Conservation (phyloP, 148 eudicot genomes). For the Camellia japonica region DNA sequence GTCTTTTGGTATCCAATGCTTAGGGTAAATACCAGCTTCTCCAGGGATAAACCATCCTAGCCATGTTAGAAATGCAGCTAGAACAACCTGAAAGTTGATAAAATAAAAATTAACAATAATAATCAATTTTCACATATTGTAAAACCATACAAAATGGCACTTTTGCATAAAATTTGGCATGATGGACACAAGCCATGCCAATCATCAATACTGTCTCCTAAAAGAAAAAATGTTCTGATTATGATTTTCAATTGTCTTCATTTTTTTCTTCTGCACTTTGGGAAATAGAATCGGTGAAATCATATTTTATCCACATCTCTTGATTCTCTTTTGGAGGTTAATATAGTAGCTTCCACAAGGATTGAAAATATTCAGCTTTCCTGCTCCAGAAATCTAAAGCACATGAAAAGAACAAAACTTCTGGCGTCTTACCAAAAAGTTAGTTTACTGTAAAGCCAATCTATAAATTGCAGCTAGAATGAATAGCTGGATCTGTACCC, state of each 20-base stretch:
- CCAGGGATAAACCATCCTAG: slow-evolving; percentile 82
- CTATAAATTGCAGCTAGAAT: not conserved
- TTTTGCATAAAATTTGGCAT: not conserved
- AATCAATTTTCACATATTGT: not conserved
- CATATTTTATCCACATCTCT: not conserved
- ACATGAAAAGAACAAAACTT: not conserved
- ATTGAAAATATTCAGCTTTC: not conserved
- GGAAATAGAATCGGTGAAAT: not conserved
- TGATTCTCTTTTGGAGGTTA: not conserved
- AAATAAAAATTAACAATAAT: not conserved
- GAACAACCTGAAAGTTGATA: slow-evolving; percentile 58
- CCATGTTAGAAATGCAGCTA: slow-evolving; percentile 78
- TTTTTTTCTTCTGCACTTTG: not conserved
- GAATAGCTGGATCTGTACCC: not conserved
- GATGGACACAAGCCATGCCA: not conserved
- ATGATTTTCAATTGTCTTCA: slow-evolving; percentile 2
- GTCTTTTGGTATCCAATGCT: slow-evolving; percentile 70
- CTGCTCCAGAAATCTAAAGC: not conserved
- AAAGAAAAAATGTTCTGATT: not conserved
- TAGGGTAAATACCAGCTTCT: slow-evolving; percentile 68
- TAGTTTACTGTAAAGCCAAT: not conserved
- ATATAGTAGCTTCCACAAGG: not conserved
- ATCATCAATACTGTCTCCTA: not conserved
- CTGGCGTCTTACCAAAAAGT: not conserved
- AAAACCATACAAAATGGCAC: not conserved